These are phyloP conservation scores for Xylaria sp. DNA, from an alignment of 2,329 filamentous ascomycete genomes.

Conservation along the genomic window DNA sequence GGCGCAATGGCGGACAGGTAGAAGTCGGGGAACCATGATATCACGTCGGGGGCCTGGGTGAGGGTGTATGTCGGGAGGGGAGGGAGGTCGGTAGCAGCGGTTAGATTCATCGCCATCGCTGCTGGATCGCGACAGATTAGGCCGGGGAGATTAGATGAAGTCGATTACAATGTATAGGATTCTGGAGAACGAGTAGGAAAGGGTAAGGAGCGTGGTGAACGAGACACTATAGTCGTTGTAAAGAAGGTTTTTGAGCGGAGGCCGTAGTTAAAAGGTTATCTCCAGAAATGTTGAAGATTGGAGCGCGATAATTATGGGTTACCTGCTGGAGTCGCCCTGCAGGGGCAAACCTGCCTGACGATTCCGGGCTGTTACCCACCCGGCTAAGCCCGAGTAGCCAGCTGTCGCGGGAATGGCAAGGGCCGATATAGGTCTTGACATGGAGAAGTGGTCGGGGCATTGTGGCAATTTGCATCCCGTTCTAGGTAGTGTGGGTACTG, in stretches of 20 bases:
- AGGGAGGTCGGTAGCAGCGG: conserved; percentile 74
- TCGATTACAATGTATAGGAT: conserved; percentile 41
- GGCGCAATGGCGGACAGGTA: conserved; percentile 80
- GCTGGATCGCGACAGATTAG: conserved; percentile 30
- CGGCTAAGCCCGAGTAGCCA: conserved; percentile 21
- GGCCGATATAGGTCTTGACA: conserved; percentile 3
- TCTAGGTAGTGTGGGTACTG: conserved; percentile 13
- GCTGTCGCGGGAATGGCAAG: conserved; percentile 16
- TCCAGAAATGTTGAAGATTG: conserved; percentile 21
- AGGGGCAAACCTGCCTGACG: not conserved
- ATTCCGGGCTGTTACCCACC: not conserved
- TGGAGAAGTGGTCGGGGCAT: not conserved
- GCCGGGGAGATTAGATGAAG: conserved; percentile 19
- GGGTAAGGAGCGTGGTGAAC: conserved; percentile 36
- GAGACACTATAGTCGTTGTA: conserved; percentile 25
- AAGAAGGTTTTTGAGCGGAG: conserved; percentile 26
- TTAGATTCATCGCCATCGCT: conserved; percentile 61
- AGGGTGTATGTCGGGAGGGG: conserved; percentile 87
- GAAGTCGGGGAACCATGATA: conserved; percentile 84
- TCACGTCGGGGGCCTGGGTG: conserved; percentile 73
- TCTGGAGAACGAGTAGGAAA: conserved; percentile 36
- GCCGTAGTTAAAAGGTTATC: conserved; percentile 1
- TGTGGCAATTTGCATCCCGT: conserved; percentile 19
- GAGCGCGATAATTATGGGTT: conserved; percentile 33
- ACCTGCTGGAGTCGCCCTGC: not conserved